Base-by-base conservation (phyloP, 495 filamentous ascomycete species). In the Podospora australis region DNA sequence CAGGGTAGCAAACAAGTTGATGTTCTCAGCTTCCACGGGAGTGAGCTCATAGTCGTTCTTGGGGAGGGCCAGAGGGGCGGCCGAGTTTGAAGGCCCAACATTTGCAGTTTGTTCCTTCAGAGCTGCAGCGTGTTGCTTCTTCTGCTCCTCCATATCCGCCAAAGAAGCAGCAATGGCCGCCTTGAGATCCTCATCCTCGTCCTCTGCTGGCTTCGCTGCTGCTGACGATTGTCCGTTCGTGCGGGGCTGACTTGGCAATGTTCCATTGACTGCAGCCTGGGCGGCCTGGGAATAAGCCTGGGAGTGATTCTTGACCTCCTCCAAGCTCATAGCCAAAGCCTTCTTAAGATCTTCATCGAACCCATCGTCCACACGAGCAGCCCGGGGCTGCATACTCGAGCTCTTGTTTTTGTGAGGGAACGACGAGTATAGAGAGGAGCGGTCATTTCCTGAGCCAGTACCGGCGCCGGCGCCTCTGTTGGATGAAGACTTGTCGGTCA, bases 61-160 rank as follows among this genome's bases (percentile, higher is more conserved):
- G 1, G 87, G 84, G 16, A 88, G 66, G 2, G 70, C 57, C 14
- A 77, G 69, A 3, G 71, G 69, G 1, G 68, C 66, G 22, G 70
- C 56, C 13, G 71, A 52, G 1, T 65, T 60, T 0, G 65, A 53
- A 34, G 44, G 57, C 29, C 64, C 68, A 4, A 63, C 49, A n/a
- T 53, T 70, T 8, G 73, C 68, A 3, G 82, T 69, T 49, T 86
- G 83, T 52, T 86, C 82, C 55, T 92, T 92, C 57, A 96, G 68
- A 19, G 79, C 78, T 21, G 83, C 82, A 7, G 88, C 82, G 68
- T 96, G 85, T 50, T 80, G 83, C 65, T 92, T 87, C 68, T 97
- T 97, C 56, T 98, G 94, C 62, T 95, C 83, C 69, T 98, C 92
- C 91, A 97, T 96, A 62, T 98, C 92, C 38, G 85, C 83, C 38